These are phyloP conservation scores for Fusarium mangiferae DNA, from an alignment of 2,329 filamentous ascomycete species.

Conservation along the genomic window DNA sequence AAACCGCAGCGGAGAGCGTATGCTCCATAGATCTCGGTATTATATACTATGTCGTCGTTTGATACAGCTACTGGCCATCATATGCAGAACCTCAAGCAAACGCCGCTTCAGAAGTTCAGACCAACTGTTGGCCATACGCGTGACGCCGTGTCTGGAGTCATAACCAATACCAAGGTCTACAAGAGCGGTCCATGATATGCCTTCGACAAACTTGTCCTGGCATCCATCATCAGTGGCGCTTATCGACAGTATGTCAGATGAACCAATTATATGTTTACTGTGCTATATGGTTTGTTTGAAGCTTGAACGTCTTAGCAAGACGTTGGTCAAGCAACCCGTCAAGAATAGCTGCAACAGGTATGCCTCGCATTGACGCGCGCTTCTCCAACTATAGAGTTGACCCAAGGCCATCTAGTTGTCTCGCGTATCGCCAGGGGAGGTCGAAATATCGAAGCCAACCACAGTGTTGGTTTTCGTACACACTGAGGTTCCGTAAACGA, in stretches of 20 bases:
- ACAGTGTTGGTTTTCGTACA: constrained; percentile 3
- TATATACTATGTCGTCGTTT: not conserved
- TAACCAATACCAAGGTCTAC: not conserved
- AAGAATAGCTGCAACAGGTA: constrained; percentile 13
- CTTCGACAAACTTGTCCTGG: not conserved
- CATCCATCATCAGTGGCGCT: constrained; percentile 7
- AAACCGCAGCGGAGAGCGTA: not conserved
- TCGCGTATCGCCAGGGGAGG: constrained; percentile 18
- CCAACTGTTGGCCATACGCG: not conserved
- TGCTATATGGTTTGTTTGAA: not conserved
- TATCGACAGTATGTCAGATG: not conserved
- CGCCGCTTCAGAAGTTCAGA: not conserved
- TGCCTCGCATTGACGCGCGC: constrained; percentile 40
- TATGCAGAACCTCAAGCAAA: not conserved
- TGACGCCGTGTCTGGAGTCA: not conserved
- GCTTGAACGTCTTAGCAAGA: not conserved
- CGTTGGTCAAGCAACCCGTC: constrained; percentile 1
- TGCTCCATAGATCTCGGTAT: not conserved
- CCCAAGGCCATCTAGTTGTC: not conserved
- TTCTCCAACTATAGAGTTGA: constrained; percentile 14
- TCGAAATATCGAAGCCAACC: constrained; percentile 2
- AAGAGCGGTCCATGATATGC: not conserved
- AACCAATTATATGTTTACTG: constrained; percentile 6
- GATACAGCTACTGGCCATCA: not conserved
- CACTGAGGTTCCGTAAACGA: not conserved